phyloP scores from a whole-genome alignment of 2,329 filamentous ascomycete genomes.

The Cadophora gregata region DNA sequence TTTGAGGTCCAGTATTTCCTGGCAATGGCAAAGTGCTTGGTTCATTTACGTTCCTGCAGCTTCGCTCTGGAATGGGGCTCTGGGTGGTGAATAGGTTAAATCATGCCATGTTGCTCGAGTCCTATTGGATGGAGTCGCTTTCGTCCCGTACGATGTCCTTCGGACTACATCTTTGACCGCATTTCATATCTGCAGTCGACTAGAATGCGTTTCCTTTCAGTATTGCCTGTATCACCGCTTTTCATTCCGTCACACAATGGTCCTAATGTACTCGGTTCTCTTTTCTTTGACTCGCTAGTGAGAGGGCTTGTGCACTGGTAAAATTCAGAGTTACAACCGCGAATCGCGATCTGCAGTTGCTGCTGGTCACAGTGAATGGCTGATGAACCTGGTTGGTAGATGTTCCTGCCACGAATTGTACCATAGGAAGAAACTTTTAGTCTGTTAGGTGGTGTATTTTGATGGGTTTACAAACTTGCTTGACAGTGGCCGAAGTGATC shows the following conservation, averaged over 20 bases:
- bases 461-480: not conserved
- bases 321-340: not conserved
- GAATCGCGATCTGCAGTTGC: not conserved
- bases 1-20: not conserved
- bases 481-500: not conserved
- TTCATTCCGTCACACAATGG: not conserved
- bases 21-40: slow-evolving; percentile 2
- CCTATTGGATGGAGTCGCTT: not conserved
- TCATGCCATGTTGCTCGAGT: not conserved
- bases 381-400: not conserved
- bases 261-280: slow-evolving; percentile 8
- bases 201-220: not conserved
- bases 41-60: slow-evolving; percentile 13
- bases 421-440: slow-evolving; percentile 1
- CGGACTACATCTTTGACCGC: not conserved
- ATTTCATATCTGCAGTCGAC: not conserved
- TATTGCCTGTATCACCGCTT: not conserved
- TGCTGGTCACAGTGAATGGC: not conserved
- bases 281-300: not conserved
- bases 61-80: slow-evolving; percentile 4
- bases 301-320: not conserved
- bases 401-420: slow-evolving; percentile 1
- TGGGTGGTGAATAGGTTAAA: slow-evolving; percentile 1
- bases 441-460: slow-evolving; percentile 1
- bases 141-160: not conserved